These are phyloP conservation scores for Colletotrichum gloeosporioides DNA, from an alignment of 2,329 filamentous ascomycete species.

Conservation along the genomic window DNA sequence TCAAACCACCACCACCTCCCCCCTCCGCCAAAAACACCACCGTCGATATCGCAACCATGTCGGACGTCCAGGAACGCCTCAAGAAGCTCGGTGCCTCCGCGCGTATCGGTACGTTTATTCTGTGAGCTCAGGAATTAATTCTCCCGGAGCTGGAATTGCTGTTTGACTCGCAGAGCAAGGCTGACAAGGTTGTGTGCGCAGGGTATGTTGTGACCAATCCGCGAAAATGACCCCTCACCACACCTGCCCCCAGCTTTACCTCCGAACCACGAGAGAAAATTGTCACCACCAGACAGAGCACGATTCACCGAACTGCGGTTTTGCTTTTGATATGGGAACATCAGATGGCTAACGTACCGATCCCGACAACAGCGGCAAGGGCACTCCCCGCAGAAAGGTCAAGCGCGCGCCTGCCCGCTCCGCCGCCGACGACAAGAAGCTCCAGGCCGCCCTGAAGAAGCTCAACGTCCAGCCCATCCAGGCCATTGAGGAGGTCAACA, in stretches of 20 bases:
- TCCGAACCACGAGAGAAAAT: neutral
- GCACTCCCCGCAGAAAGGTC: constrained; percentile 95
- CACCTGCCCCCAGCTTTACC: neutral
- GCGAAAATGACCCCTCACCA: constrained; percentile 19
- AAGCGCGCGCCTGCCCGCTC: constrained; percentile 96
- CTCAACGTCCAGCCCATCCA: constrained; percentile 99
- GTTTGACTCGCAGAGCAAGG: constrained; percentile 13
- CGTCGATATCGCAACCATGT: constrained; percentile 45
- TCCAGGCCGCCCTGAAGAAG: constrained; percentile 97
- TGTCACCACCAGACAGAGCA: neutral
- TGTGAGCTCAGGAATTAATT: neutral
- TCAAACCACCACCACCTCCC: constrained; percentile 10
- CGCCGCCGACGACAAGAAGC: constrained; percentile 99
- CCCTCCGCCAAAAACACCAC: neutral
- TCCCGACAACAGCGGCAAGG: constrained; percentile 76
- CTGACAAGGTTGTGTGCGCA: constrained; percentile 24
- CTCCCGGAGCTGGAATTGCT: neutral
- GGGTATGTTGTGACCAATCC: constrained; percentile 39
- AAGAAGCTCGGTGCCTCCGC: constrained; percentile 62
- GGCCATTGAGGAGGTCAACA: constrained; percentile 99
- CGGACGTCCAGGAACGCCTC: constrained; percentile 63
- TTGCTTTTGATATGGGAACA: neutral
- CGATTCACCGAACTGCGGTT: neutral
- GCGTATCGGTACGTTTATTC: constrained; percentile 67
- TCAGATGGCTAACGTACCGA: constrained; percentile 32